Evolutionary conservation across 2,329 filamentous ascomycete species (phyloP), one percentile per base, ranked within the genome.

Genomic region (Calonectria hawksworthii): DNA sequence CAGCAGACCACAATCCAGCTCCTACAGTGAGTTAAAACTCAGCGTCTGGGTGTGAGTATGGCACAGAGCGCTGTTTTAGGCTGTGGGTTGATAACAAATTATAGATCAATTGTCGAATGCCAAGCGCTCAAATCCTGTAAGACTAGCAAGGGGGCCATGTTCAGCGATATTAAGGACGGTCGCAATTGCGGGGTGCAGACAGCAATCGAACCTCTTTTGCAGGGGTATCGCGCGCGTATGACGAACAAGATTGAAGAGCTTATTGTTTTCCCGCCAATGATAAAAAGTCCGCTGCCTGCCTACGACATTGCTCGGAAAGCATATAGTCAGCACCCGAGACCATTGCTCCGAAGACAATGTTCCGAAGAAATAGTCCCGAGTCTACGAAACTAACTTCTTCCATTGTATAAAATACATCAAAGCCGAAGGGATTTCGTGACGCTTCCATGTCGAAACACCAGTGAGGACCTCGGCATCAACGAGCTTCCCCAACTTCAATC

Each of bases 301-400:
- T 47, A 47, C 41, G 16, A 47, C 61, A 18, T 21, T n/a, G 11
- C 34, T 41, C 56, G 56, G 61, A 32, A 41, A 44, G 30, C 23
- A 47, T 23, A 14, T 14, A 32, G 36, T 44, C 26, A 34, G 14
- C n/a, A 14, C 23, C 56, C 56, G 56, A 38, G 56, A 41, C 7
- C 34, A 61, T 65, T 65, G 18, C 38, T 26, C 61, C 61, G 61
- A 65, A 32, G 38, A 32, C 61, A 47, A 65, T 65, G 28, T 32
- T 28, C 61, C 61, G 38, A 65, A 32, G 18, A 30, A 14, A 47
- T 65, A 32, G 26, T 2, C 11, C 28, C 26, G 18, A 30, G 16
- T 32, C 14, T 32, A 18, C 34, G n/a, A 14, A 61, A 26, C 13
- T 28, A 18, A 9, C n/a, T 30, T 44, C 1, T 47, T 11, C 8